Percentiles rank a stretch among this genome's conserved stretches.
Evolutionary conservation across 257 asterid species (phyloP).

Genomic region (Pogostemon cablin): DNA sequence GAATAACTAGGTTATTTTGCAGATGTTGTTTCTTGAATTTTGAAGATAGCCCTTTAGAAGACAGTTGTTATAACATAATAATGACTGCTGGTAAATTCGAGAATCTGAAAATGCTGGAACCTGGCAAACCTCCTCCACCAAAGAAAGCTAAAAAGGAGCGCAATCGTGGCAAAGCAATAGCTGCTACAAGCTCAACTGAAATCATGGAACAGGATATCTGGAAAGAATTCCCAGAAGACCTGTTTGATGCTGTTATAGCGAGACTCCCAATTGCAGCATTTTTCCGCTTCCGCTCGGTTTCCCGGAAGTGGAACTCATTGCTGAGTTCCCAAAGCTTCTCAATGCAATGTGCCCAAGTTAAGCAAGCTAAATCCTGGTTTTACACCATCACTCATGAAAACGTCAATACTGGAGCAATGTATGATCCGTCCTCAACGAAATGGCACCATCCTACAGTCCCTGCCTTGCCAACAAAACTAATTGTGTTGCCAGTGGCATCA

Average conservation of each 20-base stretch:
- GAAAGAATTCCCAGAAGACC: constrained; percentile 97
- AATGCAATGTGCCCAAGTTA: constrained; percentile 62
- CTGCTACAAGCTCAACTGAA: constrained; percentile 44
- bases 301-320: constrained; percentile 80
- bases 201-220: constrained; percentile 72
- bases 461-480: constrained; percentile 68
- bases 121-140: constrained; percentile 76
- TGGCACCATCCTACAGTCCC: constrained; percentile 94
- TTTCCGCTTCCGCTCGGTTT: constrained; percentile 79
- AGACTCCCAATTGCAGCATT: constrained; percentile 81
- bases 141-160: constrained; percentile 76
- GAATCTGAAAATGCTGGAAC: constrained; percentile 82
- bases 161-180: constrained; percentile 50
- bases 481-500: constrained; percentile 88
- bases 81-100: constrained; percentile 82
- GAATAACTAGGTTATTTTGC: constrained; percentile 36
- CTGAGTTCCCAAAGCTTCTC: constrained; percentile 82
- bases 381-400: constrained; percentile 87
- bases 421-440: constrained; percentile 66
- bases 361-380: constrained; percentile 74
- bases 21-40: constrained; percentile 69
- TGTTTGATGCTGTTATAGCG: constrained; percentile 85
- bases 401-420: constrained; percentile 81
- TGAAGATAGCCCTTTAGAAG: constrained; percentile 54
- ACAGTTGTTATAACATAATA: constrained; percentile 58